phyloP scores from a whole-genome alignment of 208 protist genomes.

The Trypanosomatidae sp. region DNA sequence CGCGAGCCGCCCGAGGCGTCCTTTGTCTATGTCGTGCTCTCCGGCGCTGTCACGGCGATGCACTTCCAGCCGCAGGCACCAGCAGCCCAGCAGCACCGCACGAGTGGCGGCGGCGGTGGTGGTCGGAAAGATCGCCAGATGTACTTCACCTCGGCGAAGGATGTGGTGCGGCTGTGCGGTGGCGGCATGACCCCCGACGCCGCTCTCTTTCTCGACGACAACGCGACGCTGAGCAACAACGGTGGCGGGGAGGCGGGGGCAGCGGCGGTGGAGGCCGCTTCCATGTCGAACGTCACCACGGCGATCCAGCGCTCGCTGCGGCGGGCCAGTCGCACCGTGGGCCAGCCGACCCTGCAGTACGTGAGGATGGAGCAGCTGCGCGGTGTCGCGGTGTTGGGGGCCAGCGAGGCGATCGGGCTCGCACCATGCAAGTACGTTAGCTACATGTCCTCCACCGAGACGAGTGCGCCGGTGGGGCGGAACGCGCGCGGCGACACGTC shows the following conservation, averaged over 20 bases:
- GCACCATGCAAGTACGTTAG: constrained; percentile 60
- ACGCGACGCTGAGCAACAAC: constrained; percentile 4
- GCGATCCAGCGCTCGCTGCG: constrained; percentile 68
- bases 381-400: constrained; percentile 66
- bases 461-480: too few species aligned
- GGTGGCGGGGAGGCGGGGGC: neutral
- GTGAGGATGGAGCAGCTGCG: constrained; percentile 53
- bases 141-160: constrained; percentile 73
- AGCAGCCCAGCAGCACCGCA: constrained; percentile 1
- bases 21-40: constrained; percentile 75
- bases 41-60: constrained; percentile 54
- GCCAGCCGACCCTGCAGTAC: constrained; percentile 73
- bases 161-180: constrained; percentile 60
- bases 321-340: constrained; percentile 61
- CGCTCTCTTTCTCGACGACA: constrained; percentile 5
- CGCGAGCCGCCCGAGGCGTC: constrained; percentile 64
- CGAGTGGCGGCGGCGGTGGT: constrained; percentile 5
- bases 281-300: constrained; percentile 68
- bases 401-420: constrained; percentile 66
- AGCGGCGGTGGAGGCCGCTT: constrained; percentile 46
- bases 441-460: constrained; percentile 45
- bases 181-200: constrained; percentile 20
- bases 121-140: constrained; percentile 37
- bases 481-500: too few species aligned
- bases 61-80: constrained; percentile 60